Evolutionary conservation across 2,329 filamentous ascomycete genomes (phyloP).

Genomic region (Chalaropsis ovoidea): DNA sequence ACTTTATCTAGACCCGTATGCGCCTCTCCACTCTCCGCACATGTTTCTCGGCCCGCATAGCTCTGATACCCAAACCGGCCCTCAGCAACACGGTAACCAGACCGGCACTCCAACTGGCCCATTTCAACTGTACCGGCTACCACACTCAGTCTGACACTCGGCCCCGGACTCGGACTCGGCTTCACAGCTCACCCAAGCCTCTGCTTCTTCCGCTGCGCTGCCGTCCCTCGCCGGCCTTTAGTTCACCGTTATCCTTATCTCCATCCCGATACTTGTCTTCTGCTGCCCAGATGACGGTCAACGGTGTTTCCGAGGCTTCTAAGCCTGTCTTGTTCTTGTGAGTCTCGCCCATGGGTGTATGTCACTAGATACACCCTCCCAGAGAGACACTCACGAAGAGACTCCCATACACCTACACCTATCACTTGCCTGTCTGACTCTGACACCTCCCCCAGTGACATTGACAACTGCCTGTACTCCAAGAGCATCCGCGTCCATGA

Average conservation of each 20-base stretch:
- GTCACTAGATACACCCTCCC: no score
- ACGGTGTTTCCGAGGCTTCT: constrained; percentile 24
- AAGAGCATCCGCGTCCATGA: constrained; percentile 79
- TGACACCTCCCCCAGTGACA: constrained; percentile 57
- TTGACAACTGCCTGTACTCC: constrained; percentile 95
- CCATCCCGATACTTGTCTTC: background rate
- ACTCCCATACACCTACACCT: no score
- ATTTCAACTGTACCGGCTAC: background rate
- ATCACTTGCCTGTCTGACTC: no score
- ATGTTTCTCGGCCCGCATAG: background rate
- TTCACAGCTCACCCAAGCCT: background rate
- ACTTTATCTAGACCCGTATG: background rate
- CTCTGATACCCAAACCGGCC: background rate
- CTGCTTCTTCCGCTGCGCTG: background rate
- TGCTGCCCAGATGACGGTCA: constrained; percentile 1
- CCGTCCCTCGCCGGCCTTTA: background rate
- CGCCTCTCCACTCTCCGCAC: background rate
- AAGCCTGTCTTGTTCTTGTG: constrained; percentile 41
- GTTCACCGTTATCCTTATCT: background rate
- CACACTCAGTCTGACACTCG: no score
- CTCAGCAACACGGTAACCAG: background rate
- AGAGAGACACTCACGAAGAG: no score
- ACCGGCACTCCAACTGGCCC: background rate
- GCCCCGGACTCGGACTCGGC: background rate
- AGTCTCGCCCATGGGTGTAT: no score